These are phyloP conservation scores for Fusarium pseudonygamai DNA, from an alignment of 2,329 filamentous ascomycete genomes.

Conservation along the genomic window DNA sequence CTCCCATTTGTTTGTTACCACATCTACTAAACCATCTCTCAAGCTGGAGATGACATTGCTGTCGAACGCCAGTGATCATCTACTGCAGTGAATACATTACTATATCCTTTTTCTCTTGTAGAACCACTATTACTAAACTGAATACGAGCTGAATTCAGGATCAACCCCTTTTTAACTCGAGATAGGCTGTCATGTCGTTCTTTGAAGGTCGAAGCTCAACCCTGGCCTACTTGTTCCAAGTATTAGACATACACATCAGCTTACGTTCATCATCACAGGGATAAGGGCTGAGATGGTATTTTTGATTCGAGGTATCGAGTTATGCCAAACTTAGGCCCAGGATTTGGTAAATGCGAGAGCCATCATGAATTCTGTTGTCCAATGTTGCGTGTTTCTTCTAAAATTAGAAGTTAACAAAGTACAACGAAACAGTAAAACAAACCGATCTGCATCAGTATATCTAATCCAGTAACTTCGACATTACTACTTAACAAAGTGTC, in stretches of 20 bases:
- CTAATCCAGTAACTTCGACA: not conserved
- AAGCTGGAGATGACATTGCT: not conserved
- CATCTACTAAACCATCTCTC: not conserved
- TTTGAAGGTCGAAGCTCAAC: not conserved
- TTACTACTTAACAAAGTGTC: not conserved
- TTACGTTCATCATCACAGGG: not conserved
- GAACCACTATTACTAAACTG: too few relatives aligned
- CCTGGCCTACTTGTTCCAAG: not conserved
- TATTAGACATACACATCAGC: not conserved
- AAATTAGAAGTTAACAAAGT: not conserved
- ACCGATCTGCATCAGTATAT: not conserved
- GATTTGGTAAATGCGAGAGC: too few relatives aligned
- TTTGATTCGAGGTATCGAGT: not conserved
- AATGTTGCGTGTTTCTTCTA: not conserved
- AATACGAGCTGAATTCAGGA: not conserved
- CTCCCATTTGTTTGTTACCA: not conserved
- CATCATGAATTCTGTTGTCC: not conserved
- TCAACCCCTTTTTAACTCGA: not conserved
- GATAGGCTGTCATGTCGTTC: not conserved
- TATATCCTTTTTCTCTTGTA: not conserved
- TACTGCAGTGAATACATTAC: fast-evolving
- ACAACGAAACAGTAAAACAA: not conserved
- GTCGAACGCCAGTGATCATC: not conserved
- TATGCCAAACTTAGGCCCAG: not conserved
- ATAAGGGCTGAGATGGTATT: not conserved